A percentile compares a stretch with the other conserved stretches of the same genome.
Evolutionary conservation across 441 rosid genomes (phyloP).

Genomic region (Brassica hybrid): DNA sequence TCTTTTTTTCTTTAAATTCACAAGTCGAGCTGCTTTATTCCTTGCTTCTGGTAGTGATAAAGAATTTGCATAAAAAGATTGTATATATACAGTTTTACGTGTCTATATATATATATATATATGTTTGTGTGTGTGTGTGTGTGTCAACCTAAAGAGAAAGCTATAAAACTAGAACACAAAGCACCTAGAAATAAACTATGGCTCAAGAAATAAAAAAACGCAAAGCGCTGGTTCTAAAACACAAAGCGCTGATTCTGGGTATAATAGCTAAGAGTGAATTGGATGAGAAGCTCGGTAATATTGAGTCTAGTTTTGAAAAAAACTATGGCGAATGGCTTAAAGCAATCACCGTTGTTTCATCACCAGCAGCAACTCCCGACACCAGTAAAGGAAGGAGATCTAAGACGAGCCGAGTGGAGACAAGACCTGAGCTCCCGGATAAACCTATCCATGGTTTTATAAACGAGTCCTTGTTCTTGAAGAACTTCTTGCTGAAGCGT

Average conservation of each 20-base stretch:
- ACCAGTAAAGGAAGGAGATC: not conserved
- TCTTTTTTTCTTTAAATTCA: not conserved
- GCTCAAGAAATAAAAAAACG: too few species aligned
- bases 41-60: slow-evolving; percentile 22
- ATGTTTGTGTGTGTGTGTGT: not conserved
- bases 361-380: not conserved
- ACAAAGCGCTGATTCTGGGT: too few species aligned
- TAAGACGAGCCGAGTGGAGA: slow-evolving; percentile 17
- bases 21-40: slow-evolving; percentile 23
- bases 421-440: slow-evolving; percentile 13
- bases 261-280: too few species aligned
- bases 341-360: not conserved
- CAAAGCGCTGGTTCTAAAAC: too few species aligned
- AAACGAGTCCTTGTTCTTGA: slow-evolving; percentile 43
- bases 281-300: too few species aligned
- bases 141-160: slow-evolving; percentile 17
- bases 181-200: not conserved
- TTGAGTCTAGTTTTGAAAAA: too few species aligned
- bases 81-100: not conserved
- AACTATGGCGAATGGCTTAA: too few species aligned
- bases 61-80: slow-evolving; percentile 14
- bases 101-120: not conserved
- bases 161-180: slow-evolving; percentile 16
- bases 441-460: slow-evolving; percentile 40
- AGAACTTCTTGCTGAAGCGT: slow-evolving; percentile 39